Evolutionary conservation across 2,329 filamentous ascomycete genomes (phyloP), one percentile per base, ranked within the genome.

Genomic region (Berkeleyomyces rouxiae): DNA sequence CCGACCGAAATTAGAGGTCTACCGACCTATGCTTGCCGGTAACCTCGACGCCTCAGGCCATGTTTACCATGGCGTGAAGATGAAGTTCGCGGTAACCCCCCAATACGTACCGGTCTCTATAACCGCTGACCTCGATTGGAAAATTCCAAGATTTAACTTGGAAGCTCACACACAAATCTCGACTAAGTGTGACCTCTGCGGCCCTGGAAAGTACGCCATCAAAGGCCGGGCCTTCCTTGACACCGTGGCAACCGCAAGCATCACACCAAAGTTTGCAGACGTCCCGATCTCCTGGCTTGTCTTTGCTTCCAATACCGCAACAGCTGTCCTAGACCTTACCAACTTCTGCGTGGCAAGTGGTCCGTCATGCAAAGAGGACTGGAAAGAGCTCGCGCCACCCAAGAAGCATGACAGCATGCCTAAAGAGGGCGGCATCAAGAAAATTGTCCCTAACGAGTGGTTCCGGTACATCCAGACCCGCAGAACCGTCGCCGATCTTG

Each of bases 311-410:
- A 60, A 47, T 4, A 11, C 39, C 3, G 16, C 36, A 36, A 47
- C 43, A 5, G 40, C 42, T 5, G 58, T 60, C 33, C 1, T 51
- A 5, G 58, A 60, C 46, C 31, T 60, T n/a, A 2, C 49, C 37
- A 47, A 60, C 43, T 60, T 60, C 16, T 60, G 58, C 44, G 36
- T 60, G 33, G 58, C 58, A 43, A 60, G 43, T 7, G 58, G 58
- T 23, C 58, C 58, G 7, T 23, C 58, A 36, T 60, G 58, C 58
- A 60, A 39, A 36, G 37, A 33, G 11, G 43, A 39, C 58, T 60
- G 58, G 58, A 60, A 60, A 36, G 47, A 60, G 36, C 7, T 60
- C 9, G 11, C 37, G 49, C 13, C 11, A n/a, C 49, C 49, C 2
- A 55, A 55, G 33, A 31, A 31, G 13, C 3, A 55, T 23, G n/a